Evolutionary conservation across 2,329 filamentous ascomycete genomes (phyloP).

Genomic region (Capronia coronata): DNA sequence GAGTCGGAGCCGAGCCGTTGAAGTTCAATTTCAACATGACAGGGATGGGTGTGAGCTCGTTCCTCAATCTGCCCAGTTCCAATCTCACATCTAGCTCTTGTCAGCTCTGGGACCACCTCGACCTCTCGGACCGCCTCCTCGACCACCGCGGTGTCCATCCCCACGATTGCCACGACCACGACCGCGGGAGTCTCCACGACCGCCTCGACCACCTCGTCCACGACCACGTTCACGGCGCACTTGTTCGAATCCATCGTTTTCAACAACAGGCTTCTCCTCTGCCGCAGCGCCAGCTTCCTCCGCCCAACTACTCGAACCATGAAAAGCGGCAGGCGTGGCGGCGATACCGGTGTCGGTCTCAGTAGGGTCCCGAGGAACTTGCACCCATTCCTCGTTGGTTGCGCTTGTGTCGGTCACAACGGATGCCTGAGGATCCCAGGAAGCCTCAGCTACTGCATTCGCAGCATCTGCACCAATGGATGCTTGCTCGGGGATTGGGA

Average conservation of each 20-base stretch:
- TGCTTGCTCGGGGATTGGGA: conserved; percentile 36
- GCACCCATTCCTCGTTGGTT: conserved; percentile 61
- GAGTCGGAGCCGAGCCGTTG: background rate
- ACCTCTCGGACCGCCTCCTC: conserved; percentile 27
- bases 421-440: conserved; percentile 50
- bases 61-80: no score
- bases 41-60: no score
- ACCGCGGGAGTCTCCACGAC: conserved; percentile 31
- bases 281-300: conserved; percentile 63
- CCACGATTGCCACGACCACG: conserved; percentile 36
- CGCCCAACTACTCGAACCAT: conserved; percentile 66
- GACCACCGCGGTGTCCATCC: conserved; percentile 28
- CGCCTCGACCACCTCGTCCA: conserved; percentile 32
- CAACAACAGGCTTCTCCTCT: conserved; percentile 29
- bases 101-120: conserved; percentile 19
- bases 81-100: conserved; percentile 15
- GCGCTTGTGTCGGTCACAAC: conserved; percentile 44
- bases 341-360: conserved; percentile 65
- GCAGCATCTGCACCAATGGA: conserved; percentile 37
- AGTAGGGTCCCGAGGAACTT: conserved; percentile 63
- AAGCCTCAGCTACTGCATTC: conserved; percentile 45
- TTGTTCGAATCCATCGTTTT: conserved; percentile 35
- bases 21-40: no score
- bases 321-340: conserved; percentile 53
- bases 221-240: conserved; percentile 37